These are phyloP conservation scores for Colletotrichum abscissum DNA, from an alignment of 2,329 filamentous ascomycete species.

Conservation along the genomic window DNA sequence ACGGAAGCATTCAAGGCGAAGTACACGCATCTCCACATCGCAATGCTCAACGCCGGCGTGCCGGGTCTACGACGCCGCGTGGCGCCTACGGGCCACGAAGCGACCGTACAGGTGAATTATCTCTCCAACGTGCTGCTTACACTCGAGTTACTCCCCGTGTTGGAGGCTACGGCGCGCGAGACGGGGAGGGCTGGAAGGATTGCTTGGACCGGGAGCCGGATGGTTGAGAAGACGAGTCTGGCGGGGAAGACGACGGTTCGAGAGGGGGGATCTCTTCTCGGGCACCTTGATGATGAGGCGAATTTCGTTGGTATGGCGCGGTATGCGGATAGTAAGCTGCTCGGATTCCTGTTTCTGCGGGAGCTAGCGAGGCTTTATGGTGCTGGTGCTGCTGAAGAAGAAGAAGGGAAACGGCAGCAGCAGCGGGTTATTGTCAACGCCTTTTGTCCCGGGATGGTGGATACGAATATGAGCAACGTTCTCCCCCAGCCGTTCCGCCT, in stretches of 20 bases:
- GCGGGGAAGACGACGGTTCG: not conserved
- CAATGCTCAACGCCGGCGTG: conserved; percentile 36
- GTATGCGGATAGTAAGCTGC: conserved; percentile 25
- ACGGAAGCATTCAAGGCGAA: not conserved
- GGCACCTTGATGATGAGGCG: not conserved
- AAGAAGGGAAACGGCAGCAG: not conserved
- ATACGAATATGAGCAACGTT: conserved; percentile 21
- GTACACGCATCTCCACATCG: conserved; percentile 8
- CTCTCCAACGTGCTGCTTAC: conserved; percentile 41
- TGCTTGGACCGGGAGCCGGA: conserved; percentile 8
- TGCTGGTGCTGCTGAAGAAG: not conserved
- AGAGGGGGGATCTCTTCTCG: conserved; percentile 25
- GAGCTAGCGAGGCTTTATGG: conserved; percentile 2
- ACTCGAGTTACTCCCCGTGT: conserved; percentile 31
- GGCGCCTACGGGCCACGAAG: conserved; percentile 36
- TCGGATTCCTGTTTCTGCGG: conserved; percentile 2
- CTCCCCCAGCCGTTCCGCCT: not conserved
- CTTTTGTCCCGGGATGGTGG: conserved; percentile 27
- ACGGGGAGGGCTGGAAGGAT: not conserved
- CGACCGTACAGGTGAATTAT: conserved; percentile 41
- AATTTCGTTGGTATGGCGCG: conserved; percentile 14
- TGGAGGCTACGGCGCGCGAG: conserved; percentile 28
- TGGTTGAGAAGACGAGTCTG: not conserved
- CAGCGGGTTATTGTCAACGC: conserved; percentile 19
- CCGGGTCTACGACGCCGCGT: conserved; percentile 2